Base-by-base conservation (phyloP, 2,329 filamentous ascomycete species). In the Phialocephala sp. region DNA sequence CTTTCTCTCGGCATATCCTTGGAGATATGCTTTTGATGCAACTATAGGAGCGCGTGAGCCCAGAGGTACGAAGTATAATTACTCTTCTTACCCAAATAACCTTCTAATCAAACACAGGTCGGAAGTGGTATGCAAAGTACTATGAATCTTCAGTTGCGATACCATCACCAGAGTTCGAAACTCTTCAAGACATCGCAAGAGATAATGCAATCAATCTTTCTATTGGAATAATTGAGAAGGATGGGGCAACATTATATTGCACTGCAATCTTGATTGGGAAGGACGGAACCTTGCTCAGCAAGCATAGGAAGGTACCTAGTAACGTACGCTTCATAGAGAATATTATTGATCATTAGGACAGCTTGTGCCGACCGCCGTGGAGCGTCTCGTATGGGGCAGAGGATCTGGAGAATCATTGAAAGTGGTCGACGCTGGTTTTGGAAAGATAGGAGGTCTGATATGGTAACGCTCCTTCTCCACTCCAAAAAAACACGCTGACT, bases 21-120 rank as follows among this genome's bases (percentile, higher is more conserved):
- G 79, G 79, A 69, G 79, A 36, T 81, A 80, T 68, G 75, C 77
- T 14, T 80, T 80, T 63, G 79, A 80, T 73, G 73, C 77, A n/a
- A 80, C 79, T 4, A 76, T 81, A 68, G 79, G 79, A 37, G 74
- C 76, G 5, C 74, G 79, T 27, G 79, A 80, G 66, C 76, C 75
- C 6, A 74, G 78, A 70, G 79, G 79, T 79, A 70, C 60, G 68
- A 54, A 35, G 22, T 12, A 6, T 6, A 35, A 2, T 54, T 32
- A 24, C 11, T 9, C 18, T 35, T 5, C 3, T 54, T 12, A n/a
- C 22, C 4, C n/a, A 8, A 50, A 54, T 4, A 32, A 5, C 6
- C 22, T 27, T 8, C 24, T 54, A 18, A 54, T 12, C 54, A 54
- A n/a, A 41, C 20, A 22, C 63, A 60, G 79, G 79, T n/a, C 75